These are phyloP conservation scores for Hyparrhenia diplandra DNA, from an alignment of 176 grass and related monocot genomes.

Conservation along the genomic window DNA sequence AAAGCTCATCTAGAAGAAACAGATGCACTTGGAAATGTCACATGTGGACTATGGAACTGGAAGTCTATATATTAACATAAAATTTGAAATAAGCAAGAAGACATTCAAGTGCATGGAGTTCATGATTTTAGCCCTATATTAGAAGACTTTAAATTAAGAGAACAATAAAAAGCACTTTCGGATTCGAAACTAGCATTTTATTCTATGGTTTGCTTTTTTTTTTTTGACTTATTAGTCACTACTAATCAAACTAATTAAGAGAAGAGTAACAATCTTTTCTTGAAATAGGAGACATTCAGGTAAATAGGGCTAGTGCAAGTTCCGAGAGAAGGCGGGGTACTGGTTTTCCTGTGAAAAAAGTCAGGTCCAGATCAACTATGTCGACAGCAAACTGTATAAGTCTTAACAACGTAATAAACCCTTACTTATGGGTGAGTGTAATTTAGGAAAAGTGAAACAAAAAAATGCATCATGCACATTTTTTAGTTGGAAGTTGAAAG, in stretches of 20 bases:
- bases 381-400: neutral
- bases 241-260: neutral
- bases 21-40: constrained; percentile 17
- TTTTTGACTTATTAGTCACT: neutral
- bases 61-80: neutral
- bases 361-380: neutral
- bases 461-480: neutral
- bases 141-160: neutral
- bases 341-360: neutral
- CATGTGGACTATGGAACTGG: neutral
- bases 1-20: constrained; percentile 20
- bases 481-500: neutral
- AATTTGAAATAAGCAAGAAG: neutral
- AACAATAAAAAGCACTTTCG: neutral
- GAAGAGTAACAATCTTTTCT: neutral
- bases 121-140: neutral
- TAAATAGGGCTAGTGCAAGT: neutral
- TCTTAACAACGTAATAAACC: neutral
- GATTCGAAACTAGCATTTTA: neutral
- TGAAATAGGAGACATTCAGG: neutral
- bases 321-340: neutral
- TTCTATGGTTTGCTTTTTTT: neutral
- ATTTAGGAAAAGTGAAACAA: neutral
- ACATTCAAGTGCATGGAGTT: neutral
- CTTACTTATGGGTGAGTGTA: neutral